Evolutionary conservation across 371 early-diverging fungal species (phyloP), one percentile per base, ranked within the genome.

Genomic region (Mucor circinelloides): DNA sequence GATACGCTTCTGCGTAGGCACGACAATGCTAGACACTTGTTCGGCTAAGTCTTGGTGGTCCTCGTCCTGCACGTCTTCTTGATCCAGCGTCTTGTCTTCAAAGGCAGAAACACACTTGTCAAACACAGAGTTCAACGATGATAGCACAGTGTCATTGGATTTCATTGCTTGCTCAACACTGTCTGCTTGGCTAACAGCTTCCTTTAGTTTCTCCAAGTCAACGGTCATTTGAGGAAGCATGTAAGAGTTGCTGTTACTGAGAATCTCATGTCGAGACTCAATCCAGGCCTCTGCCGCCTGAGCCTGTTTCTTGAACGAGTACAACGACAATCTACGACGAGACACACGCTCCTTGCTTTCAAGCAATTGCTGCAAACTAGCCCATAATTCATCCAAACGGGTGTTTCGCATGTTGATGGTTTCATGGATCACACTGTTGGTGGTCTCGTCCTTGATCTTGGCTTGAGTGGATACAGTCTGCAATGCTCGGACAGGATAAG

Each of bases 261-360:
- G 64, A 5, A 72, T 27, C 8, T 68, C 58, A 13, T 44, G 67
- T 3, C 69, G 66, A 9, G 74, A 62, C 7, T 40, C 50, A n/a
- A 80, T 78, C 84, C 84, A 84, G 10, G 64, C 61, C 40, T 64
- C 70, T 34, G 69, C 70, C 0, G 64, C 54, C 12, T 72, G 60
- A 4, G 61, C 74, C 61, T 84, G 77, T 32, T 76, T 76, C 21
- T 64, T 63, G 36, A 63, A 84, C 0, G 74, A 48, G 15, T 78
- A 70, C 2, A 76, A 36, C 0, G 77, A 67, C n/a, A 77, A 59
- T 30, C 68, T 55, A 17, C 77, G 77, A 19, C 80, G 76, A 21
- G 82, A 80, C 5, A 78, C 42, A 10, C 74, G 73, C 58, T 81
- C 82, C 21, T 78, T 81, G 5, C 77, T 70, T 36, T 80, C 77